phyloP scores from a whole-genome alignment of 148 eudicot genomes.

The Diospyros kaki region DNA sequence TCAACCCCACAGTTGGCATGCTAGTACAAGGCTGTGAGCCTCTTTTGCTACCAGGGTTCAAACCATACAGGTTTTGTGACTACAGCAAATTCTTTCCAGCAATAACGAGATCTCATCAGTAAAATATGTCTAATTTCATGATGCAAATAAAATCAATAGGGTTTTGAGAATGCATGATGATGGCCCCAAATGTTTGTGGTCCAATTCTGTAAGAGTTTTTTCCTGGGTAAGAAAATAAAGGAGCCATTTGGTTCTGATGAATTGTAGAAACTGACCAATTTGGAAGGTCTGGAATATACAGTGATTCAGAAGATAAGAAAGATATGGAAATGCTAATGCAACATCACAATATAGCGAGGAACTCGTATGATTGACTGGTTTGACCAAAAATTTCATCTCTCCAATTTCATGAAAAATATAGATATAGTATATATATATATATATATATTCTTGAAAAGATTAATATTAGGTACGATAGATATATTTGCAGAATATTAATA shows the following conservation, averaged over 20 bases:
- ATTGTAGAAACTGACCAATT: neutral
- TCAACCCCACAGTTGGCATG: too few relatives aligned
- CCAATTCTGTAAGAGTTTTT: neutral
- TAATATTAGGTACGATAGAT: neutral
- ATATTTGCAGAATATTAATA: neutral
- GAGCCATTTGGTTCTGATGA: neutral
- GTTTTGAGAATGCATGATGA: neutral
- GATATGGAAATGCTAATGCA: neutral
- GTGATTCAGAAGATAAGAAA: neutral
- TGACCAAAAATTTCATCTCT: neutral
- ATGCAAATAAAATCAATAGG: neutral
- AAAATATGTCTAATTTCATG: too few relatives aligned
- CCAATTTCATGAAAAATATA: neutral
- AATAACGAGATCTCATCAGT: too few relatives aligned
- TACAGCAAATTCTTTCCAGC: too few relatives aligned
- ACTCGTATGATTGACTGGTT: neutral
- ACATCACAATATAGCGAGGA: neutral
- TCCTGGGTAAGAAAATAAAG: neutral
- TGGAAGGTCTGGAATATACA: too few relatives aligned
- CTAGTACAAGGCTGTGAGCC: too few relatives aligned
- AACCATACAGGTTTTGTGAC: too few relatives aligned
- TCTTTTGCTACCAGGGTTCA: too few relatives aligned
- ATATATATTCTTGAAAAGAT: too few relatives aligned
- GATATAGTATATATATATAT: neutral
- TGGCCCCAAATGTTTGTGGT: constrained; percentile 7